Conservation (phyloP, 176 grass and related monocot genomes). For the Carex parvula region DNA sequence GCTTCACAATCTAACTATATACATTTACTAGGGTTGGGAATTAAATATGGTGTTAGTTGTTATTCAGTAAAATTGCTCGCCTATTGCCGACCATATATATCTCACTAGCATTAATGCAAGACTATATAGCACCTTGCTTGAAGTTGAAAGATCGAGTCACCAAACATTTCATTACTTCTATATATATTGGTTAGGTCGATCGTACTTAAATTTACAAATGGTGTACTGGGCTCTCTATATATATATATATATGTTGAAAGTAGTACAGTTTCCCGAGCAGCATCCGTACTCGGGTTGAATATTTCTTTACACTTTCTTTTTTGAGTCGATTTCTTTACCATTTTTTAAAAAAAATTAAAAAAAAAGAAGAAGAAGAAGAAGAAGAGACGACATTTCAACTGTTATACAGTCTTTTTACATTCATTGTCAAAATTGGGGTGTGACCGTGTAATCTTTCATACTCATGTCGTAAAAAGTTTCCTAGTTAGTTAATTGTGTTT, state of each 20-base stretch:
- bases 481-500: not conserved
- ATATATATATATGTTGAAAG: too few relatives aligned
- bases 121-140: not conserved
- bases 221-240: not conserved
- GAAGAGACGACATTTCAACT: not conserved
- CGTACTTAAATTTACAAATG: not conserved
- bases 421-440: not conserved
- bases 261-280: too few relatives aligned
- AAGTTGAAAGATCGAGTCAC: not conserved
- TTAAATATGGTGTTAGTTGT: not conserved
- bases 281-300: too few relatives aligned
- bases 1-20: not conserved
- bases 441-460: not conserved
- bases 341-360: too few relatives aligned
- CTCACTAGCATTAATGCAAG: not conserved
- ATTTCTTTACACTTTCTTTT: too few relatives aligned
- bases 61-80: not conserved
- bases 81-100: not conserved
- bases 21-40: not conserved
- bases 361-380: too few relatives aligned
- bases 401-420: not conserved
- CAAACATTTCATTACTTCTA: not conserved
- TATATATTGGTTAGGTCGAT: not conserved
- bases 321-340: too few relatives aligned
- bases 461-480: not conserved